phyloP scores from a whole-genome alignment of 2,329 filamentous ascomycete species.

The Ascochyta pisi region DNA sequence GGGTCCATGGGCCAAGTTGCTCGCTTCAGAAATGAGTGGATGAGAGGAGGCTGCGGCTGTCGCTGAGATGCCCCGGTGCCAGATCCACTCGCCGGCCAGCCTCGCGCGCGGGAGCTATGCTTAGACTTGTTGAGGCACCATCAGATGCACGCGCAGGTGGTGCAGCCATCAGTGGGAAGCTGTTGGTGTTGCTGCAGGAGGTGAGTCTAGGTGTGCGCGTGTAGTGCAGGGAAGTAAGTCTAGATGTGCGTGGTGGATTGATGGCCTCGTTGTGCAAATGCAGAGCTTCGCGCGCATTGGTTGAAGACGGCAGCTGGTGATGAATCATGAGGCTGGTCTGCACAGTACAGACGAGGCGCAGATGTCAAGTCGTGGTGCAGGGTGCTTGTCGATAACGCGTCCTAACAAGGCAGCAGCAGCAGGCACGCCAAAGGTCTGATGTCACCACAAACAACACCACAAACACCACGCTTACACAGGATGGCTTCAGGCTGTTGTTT shows the following conservation, averaged over 20 bases:
- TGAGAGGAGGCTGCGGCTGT: constrained; percentile 39
- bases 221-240: constrained; percentile 13
- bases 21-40: constrained; percentile 38
- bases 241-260: not conserved
- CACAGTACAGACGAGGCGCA: constrained; percentile 4
- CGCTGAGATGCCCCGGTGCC: constrained; percentile 43
- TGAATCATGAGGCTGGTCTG: not conserved
- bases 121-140: constrained; percentile 48
- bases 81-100: constrained; percentile 38
- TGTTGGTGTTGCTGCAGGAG: constrained; percentile 30
- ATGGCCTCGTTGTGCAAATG: not conserved
- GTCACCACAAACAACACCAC: not conserved
- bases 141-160: constrained; percentile 34
- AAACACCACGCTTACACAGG: too few relatives aligned
- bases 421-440: not conserved
- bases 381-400: not conserved
- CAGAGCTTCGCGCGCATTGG: not conserved
- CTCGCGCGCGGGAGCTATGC: constrained; percentile 50
- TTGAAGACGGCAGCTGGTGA: not conserved
- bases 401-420: too few relatives aligned
- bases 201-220: not conserved
- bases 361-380: constrained; percentile 4
- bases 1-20: constrained; percentile 28
- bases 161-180: constrained; percentile 20
- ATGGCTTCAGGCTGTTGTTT: too few relatives aligned